Evolutionary conservation across 2,329 filamentous ascomycete genomes (phyloP), one percentile per base, ranked within the genome.

Genomic region (Aureobasidium musti): DNA sequence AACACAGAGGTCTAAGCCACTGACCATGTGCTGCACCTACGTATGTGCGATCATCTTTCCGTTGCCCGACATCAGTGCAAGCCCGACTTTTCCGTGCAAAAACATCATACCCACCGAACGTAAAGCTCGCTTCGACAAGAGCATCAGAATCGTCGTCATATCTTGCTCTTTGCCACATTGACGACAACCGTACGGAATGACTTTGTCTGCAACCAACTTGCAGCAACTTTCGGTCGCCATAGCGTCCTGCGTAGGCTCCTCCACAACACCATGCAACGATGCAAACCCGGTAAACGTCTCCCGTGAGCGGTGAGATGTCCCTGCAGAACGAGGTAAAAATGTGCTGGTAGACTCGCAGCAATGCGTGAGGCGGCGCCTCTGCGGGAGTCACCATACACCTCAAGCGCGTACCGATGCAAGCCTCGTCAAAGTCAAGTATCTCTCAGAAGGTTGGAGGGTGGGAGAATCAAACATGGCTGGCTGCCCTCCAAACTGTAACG

Each of bases 201-300:
- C 10, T 19, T 41, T 39, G 37, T 43, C 35, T 59, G 54, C 54
- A 59, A 59, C 37, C 43, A 33, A n/a, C 39, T 33, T 33, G 35
- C n/a, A 26, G 28, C 39, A 17, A 45, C 11, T n/a, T 60, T 39
- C 37, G 54, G 54, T 45, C 54, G 28, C 56, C 56, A 60, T 60
- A 35, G 56, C 56, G 56, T 47, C 41, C 28, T 45, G 56, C 39
- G 47, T 35, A 60, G 47, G 28, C 41, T 60, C 56, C 41, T 60
- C 56, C 28, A 45, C 54, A 59, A 59, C 37, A 45, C 11, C 56
- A 60, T 60, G 56, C 56, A 60, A 47, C 30, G 37, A 63, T 63
- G 59, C 59, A 63, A 63, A 63, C 59, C 59, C 45, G 59, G 59
- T 63, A 49, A 50, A 63, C 59, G 59, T 33, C 39, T 21, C 59